Base-by-base conservation (phyloP, 495 filamentous ascomycete species). In the Tuber magnatum region DNA sequence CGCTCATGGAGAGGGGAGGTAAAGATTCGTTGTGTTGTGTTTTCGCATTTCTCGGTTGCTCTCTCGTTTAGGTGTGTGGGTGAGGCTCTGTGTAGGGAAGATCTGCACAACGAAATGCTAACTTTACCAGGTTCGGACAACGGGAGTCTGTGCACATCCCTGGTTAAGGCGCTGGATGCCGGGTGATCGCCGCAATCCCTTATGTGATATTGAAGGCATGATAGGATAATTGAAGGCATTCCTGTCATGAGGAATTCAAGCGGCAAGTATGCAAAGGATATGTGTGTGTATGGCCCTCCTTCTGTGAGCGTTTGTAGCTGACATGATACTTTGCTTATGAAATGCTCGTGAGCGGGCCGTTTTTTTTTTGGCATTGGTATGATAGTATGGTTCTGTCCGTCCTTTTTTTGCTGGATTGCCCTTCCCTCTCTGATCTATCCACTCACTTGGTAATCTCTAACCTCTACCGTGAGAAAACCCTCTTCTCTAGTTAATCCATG, bases 121-220 rank as follows among this genome's bases (percentile, higher is more conserved):
- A 40, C 44, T 68, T 78, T 78, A 73, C 76, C 69, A 41, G 71
- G 75, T 71, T 79, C 70, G 74, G 71, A 48, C 32, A 40, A 65
- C 73, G 12, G 22, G 72, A 70, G 73, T 68, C 77, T 71, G 77
- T 79, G 72, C 77, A 61, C 69, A 24, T 43, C 61, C 40, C 35
- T 73, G 68, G 43, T 42, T 68, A 48, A 51, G 74, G 70, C 56
- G 56, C 28, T 65, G 12, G 56, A 35, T 28, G 56, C 35, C 77
- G 77, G 77, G 76, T 79, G 77, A 79, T 79, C 77, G 70, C 38
- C 77, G 46, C 46, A n/a, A 72, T 73, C 76, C 76, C 70, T 65
- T 35, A 18, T 35, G 56, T 35, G 28, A 20, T 28, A 35, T 35
- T 35, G 56, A 65, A 35, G 32, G 28, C 7, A 40, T 40, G 7